A percentile compares a stretch with the other conserved stretches of the same genome.
Evolutionary conservation across 768 basidiomycete species (phyloP).

Genomic region (Russula sp.): DNA sequence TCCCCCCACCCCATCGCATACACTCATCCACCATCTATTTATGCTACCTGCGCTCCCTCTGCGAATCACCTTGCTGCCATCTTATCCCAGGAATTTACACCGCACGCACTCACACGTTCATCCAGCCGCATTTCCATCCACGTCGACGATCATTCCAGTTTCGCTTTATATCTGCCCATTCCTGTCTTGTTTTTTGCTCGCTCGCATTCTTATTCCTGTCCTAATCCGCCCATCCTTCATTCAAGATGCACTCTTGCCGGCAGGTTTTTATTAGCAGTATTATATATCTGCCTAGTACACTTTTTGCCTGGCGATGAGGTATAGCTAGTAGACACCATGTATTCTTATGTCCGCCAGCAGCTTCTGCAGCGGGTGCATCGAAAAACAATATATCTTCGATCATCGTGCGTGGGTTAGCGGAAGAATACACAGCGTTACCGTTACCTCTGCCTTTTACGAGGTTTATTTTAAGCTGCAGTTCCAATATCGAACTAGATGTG

Average conservation of each 20-base stretch:
- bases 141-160: slow-evolving; percentile 17
- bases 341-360: slow-evolving; percentile 26
- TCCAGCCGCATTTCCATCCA: slow-evolving; percentile 15
- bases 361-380: slow-evolving; percentile 13
- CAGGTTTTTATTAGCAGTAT: slow-evolving; percentile 21
- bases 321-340: slow-evolving; percentile 30
- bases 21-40: slow-evolving; percentile 24
- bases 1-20: slow-evolving; percentile 17
- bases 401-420: not conserved
- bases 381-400: slow-evolving; percentile 11
- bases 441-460: not conserved
- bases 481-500: not conserved
- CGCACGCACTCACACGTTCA: slow-evolving; percentile 15
- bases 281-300: slow-evolving; percentile 22
- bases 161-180: slow-evolving; percentile 7
- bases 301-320: slow-evolving; percentile 18
- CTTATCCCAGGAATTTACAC: slow-evolving; percentile 19
- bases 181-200: slow-evolving; percentile 5
- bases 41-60: slow-evolving; percentile 15
- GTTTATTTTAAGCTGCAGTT: not conserved
- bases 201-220: slow-evolving; percentile 18
- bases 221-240: slow-evolving; percentile 19
- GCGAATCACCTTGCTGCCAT: slow-evolving; percentile 21
- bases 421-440: not conserved
- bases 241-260: slow-evolving; percentile 15